Conservation (phyloP, 192 early-diverging fungal species). For the Phlyctochytrium arcticum region DNA sequence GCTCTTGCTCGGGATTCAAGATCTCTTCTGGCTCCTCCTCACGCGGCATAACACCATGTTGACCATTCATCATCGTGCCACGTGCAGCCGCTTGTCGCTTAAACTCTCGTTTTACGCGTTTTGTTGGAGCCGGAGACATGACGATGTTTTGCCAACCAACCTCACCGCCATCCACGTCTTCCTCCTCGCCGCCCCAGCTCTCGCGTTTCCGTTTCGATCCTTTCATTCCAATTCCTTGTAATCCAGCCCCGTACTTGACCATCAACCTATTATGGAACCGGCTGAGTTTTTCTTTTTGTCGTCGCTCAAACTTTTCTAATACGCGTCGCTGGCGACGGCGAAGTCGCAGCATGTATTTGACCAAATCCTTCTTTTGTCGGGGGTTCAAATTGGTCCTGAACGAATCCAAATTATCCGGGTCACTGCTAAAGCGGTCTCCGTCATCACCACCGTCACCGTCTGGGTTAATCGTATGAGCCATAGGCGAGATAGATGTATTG, state of each 20-base stretch:
- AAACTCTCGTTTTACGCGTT: neutral
- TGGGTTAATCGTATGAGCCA: neutral
- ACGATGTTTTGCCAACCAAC: too few species aligned
- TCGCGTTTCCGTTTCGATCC: too few species aligned
- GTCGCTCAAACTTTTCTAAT: neutral
- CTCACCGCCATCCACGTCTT: too few species aligned
- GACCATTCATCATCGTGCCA: too few species aligned
- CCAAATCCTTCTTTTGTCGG: neutral
- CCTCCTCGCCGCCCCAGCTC: too few species aligned
- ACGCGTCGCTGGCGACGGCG: neutral
- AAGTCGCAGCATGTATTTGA: conserved; percentile 7
- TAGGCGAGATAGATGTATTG: neutral
- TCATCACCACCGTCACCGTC: neutral
- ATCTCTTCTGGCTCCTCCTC: too few species aligned
- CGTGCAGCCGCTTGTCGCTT: too few species aligned
- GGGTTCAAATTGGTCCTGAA: neutral
- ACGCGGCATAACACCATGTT: too few species aligned
- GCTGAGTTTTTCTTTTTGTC: neutral
- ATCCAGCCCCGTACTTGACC: conserved; percentile 2
- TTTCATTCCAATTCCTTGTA: too few species aligned
- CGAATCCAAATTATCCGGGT: conserved; percentile 10
- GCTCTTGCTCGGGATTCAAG: neutral
- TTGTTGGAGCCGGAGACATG: too few species aligned
- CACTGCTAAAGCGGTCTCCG: neutral
- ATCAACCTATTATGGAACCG: neutral